Percentiles rank a stretch among this genome's conserved stretches.
Conservation (phyloP, 2,329 filamentous ascomycete genomes). For the Colletotrichum australisinense region DNA sequence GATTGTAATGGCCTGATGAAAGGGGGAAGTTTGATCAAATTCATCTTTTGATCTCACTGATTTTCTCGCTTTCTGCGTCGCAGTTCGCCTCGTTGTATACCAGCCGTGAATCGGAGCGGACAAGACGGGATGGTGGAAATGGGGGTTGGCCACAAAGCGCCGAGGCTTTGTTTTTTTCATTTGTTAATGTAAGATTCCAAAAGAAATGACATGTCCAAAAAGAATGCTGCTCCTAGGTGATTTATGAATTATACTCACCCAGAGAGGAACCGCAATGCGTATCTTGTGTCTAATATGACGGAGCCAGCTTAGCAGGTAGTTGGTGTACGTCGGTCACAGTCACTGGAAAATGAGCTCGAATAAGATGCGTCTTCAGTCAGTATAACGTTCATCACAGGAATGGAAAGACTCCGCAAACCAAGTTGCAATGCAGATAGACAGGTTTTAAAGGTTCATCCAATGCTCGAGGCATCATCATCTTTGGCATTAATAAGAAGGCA, state of each 20-base stretch:
- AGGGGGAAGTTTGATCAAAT: not conserved
- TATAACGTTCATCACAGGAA: not conserved
- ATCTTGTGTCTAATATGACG: too few species aligned
- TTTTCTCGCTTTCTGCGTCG: not conserved
- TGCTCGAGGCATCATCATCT: slow-evolving; percentile 4
- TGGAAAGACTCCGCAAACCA: not conserved
- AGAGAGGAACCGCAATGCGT: too few species aligned
- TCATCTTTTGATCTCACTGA: not conserved
- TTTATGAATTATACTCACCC: not conserved
- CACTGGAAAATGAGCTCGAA: too few species aligned
- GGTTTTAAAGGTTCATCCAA: not conserved
- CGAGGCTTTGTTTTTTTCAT: not conserved
- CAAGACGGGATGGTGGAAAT: too few species aligned
- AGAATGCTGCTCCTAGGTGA: not conserved
- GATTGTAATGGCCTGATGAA: not conserved
- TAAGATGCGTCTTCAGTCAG: not conserved
- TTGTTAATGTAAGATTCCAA: not conserved
- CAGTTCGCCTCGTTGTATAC: not conserved
- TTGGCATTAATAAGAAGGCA: slow-evolving; percentile 12
- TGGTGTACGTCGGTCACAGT: too few species aligned
- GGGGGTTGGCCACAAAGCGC: not conserved
- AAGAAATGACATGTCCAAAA: not conserved
- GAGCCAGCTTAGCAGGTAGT: too few species aligned
- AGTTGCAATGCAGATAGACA: too few species aligned
- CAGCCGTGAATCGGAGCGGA: not conserved